Base-by-base conservation (phyloP, 2,329 filamentous ascomycete species). In the Colletotrichum filicis region DNA sequence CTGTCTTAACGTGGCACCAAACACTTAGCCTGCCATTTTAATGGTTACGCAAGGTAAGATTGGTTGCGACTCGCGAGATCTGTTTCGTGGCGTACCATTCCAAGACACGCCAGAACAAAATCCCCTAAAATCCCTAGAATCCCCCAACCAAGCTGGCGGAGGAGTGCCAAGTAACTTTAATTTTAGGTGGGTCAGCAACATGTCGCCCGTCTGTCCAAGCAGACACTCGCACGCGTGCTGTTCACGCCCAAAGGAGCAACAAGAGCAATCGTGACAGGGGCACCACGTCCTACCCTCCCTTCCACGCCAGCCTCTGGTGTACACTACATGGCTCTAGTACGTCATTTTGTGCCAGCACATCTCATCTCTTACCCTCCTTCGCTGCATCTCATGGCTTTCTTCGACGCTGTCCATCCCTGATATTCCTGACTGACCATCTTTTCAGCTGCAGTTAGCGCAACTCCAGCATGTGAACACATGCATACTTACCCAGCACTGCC, bases 121-220 rank as follows among this genome's bases (percentile, higher is more conserved):
- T 24, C 61, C 46, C 61, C 49, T 42, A 64, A 64, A 37, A 37
- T 55, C 53, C 52, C 69, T 35, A 35, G 11, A 35, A 35, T 35
- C 32, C 66, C 70, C 66, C 70, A 26, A 73, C 70, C 70, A 65
- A 73, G 55, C 66, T 59, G 70, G 59, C 66, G 70, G 70, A 73
- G 70, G 70, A 73, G 70, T 73, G 70, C 70, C 70, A 73, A 73
- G 70, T 22, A 73, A 73, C 70, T 73, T 73, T 73, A 73, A 62
- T 73, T 70, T 37, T 22, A 22, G 35, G 70, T 73, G 70, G 70
- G 66, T 60, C 59, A 16, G 26, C 35, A 55, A 22, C 30, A 55
- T 28, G n/a, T 55, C 49, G 12, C 28, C 55, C 55, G 37, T 32
- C 64, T 42, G 35, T 53, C 55, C 70, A 73, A 63, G 62, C 68